Base-by-base conservation (phyloP, 495 filamentous ascomycete species). In the Lepidopterella palustris region DNA sequence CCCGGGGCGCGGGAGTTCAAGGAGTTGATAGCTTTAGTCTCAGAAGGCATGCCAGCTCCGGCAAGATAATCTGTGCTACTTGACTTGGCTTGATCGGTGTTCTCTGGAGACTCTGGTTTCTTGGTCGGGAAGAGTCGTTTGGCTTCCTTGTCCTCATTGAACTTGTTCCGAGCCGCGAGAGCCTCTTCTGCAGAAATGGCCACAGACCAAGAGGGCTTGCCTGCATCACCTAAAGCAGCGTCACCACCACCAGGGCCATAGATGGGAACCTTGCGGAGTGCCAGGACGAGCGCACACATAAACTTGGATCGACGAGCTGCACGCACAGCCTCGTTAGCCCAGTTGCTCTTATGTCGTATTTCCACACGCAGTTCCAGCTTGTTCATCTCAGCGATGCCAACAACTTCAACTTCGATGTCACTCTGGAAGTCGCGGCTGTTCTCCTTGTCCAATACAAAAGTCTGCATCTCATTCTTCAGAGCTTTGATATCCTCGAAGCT, bases 261-360 rank as follows among this genome's bases (percentile, higher is more conserved):
- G 68, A 98, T 95, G 4, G 89, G 90, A 15, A 98, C 81, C 72
- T 84, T 87, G 72, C 88, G 87, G 32, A 97, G 77, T 8, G 93
- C 92, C 9, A 90, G 75, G 5, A 95, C 85, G 40, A 98, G 79
- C 3, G 93, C 93, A 67, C 91, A 96, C 84, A 97, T 93, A 76
- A 98, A 96, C 72, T 95, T 97, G 67, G 88, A 93, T 55, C 92
- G 86, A 42, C 93, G 85, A 15, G 87, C 80, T 23, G 87, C 83
- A 23, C 92, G 86, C 39, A 97, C 78, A 27, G 82, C 80, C 60
- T 96, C 92, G 71, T 95, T 96, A 47, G 92, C 84, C 93, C 93
- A 98, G 76, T 97, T 98, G 61, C 87, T 70, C 76, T 96, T 96
- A 78, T 97, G 91, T 59, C 84, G 84, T 67, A 97, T 90, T 61